Percentiles rank a stretch among this genome's conserved stretches.
Evolutionary conservation across 495 filamentous ascomycete genomes (phyloP).

Genomic region (Talaromyces liani): DNA sequence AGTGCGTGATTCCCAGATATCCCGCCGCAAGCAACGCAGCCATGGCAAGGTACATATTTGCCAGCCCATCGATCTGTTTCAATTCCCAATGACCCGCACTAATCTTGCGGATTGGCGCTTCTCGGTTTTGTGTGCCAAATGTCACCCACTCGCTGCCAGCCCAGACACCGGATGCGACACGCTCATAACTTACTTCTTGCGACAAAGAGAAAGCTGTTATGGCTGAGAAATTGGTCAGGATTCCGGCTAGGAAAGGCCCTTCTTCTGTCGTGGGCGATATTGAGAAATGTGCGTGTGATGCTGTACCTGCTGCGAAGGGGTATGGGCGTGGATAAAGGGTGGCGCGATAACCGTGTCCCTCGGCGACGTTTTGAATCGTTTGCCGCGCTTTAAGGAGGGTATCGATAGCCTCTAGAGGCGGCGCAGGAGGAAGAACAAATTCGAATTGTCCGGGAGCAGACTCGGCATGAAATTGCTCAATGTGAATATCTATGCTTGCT

Average conservation of each 20-base stretch:
- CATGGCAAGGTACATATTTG: conserved; percentile 38
- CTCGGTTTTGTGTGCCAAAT: conserved; percentile 40
- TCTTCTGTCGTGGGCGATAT: conserved; percentile 22
- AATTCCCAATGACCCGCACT: conserved; percentile 31
- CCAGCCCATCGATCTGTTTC: conserved; percentile 32
- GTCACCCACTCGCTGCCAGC: conserved; percentile 35
- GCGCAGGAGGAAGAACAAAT: conserved; percentile 59
- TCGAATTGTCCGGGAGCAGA: conserved; percentile 72
- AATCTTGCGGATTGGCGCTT: conserved; percentile 36
- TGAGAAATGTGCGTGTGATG: conserved; percentile 38
- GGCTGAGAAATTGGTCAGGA: conserved; percentile 24
- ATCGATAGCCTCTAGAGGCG: conserved; percentile 65
- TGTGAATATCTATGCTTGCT: conserved; percentile 51
- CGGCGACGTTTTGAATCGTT: conserved; percentile 45
- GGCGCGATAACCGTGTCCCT: conserved; percentile 48
- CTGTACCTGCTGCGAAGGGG: conserved; percentile 47
- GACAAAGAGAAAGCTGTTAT: conserved; percentile 31
- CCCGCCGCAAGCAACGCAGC: conserved; percentile 63
- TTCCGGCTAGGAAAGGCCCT: conserved; percentile 30
- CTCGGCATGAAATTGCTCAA: conserved; percentile 75
- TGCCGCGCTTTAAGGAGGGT: conserved; percentile 64
- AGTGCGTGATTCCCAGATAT: conserved; percentile 45
- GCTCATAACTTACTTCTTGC: conserved; percentile 33
- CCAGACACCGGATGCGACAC: conserved; percentile 49
- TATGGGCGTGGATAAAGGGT: conserved; percentile 73